Evolutionary conservation across 2,329 filamentous ascomycete genomes (phyloP).

Genomic region (Aspergillus caelatus): DNA sequence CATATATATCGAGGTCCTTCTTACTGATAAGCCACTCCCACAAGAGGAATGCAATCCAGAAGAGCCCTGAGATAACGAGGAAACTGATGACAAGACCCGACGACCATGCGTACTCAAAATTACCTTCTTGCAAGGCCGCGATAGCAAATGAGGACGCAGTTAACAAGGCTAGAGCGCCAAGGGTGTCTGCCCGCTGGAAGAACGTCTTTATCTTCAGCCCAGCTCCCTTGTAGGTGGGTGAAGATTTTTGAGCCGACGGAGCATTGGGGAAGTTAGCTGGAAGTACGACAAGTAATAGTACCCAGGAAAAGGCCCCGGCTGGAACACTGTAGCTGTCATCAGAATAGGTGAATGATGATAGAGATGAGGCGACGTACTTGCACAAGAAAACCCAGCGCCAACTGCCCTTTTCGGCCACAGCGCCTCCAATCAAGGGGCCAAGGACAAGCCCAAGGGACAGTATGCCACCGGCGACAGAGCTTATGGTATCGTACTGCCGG

Average conservation of each 20-base stretch:
- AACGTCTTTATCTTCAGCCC: background rate
- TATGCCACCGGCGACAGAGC: slow-evolving; percentile 59
- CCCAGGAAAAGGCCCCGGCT: slow-evolving; percentile 14
- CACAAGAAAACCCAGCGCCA: slow-evolving; percentile 67
- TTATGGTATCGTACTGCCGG: slow-evolving; percentile 54
- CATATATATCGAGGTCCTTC: slow-evolving; percentile 4
- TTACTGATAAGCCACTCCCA: slow-evolving; percentile 20
- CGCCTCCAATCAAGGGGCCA: slow-evolving; percentile 61
- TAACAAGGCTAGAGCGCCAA: slow-evolving; percentile 56
- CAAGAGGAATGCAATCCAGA: slow-evolving; percentile 15
- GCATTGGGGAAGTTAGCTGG: slow-evolving; percentile 15
- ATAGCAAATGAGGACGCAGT: slow-evolving; percentile 55
- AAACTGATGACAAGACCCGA: slow-evolving; percentile 55
- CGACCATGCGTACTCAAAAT: slow-evolving; percentile 56
- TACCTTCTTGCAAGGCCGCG: slow-evolving; percentile 60
- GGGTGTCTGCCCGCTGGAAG: slow-evolving; percentile 47
- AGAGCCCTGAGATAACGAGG: slow-evolving; percentile 50
- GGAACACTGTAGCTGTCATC: slow-evolving; percentile 16
- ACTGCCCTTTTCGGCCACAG: slow-evolving; percentile 55
- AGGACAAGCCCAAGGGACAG: slow-evolving; percentile 54
- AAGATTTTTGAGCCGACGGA: background rate
- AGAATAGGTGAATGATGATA: background rate
- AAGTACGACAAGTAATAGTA: slow-evolving; percentile 10
- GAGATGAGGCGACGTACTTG: slow-evolving; percentile 48
- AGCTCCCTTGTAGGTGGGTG: background rate